phyloP scores from a whole-genome alignment of 2,329 filamentous ascomycete genomes.

The Hypoxylon sp. region DNA sequence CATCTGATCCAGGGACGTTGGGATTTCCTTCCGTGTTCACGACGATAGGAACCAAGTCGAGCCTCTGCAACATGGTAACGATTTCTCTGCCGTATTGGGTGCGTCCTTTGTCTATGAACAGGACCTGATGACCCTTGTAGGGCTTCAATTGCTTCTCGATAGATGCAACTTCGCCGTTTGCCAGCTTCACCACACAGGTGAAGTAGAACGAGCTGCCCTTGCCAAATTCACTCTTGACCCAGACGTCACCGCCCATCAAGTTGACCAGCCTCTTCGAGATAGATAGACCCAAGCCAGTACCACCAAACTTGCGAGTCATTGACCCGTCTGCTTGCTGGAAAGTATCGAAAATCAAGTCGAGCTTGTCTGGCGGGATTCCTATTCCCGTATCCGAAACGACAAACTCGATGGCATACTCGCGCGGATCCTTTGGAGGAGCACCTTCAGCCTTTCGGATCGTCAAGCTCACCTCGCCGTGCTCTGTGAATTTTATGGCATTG shows the following conservation, averaged over 20 bases:
- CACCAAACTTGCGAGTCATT: slow-evolving; percentile 94
- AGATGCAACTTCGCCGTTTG: slow-evolving; percentile 77
- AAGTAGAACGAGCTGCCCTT: slow-evolving; percentile 96
- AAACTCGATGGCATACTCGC: slow-evolving; percentile 94
- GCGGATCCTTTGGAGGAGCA: slow-evolving; percentile 69
- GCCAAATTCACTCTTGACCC: slow-evolving; percentile 92
- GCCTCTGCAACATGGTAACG: slow-evolving; percentile 75
- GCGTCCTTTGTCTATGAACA: slow-evolving; percentile 92
- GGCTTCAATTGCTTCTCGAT: slow-evolving; percentile 86
- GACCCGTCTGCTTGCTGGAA: slow-evolving; percentile 99
- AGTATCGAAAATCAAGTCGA: slow-evolving; percentile 97
- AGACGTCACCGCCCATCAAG: slow-evolving; percentile 94
- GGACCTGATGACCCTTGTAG: slow-evolving; percentile 91
- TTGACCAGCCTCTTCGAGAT: slow-evolving; percentile 96
- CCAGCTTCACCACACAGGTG: slow-evolving; percentile 88
- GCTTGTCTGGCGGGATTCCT: slow-evolving; percentile 92
- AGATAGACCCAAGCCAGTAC: slow-evolving; percentile 90
- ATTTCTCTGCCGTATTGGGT: slow-evolving; percentile 82
- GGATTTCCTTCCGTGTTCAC: slow-evolving; percentile 80
- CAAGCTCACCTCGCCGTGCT: slow-evolving; percentile 93
- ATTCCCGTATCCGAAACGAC: slow-evolving; percentile 96
- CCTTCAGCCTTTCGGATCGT: slow-evolving; percentile 78
- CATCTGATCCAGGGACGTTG: slow-evolving; percentile 61
- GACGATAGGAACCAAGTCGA: slow-evolving; percentile 83
- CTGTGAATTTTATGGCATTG: slow-evolving; percentile 99